Evolutionary conservation across 805 yeast genomes (phyloP).

Genomic region (Ogataea saltuana): DNA sequence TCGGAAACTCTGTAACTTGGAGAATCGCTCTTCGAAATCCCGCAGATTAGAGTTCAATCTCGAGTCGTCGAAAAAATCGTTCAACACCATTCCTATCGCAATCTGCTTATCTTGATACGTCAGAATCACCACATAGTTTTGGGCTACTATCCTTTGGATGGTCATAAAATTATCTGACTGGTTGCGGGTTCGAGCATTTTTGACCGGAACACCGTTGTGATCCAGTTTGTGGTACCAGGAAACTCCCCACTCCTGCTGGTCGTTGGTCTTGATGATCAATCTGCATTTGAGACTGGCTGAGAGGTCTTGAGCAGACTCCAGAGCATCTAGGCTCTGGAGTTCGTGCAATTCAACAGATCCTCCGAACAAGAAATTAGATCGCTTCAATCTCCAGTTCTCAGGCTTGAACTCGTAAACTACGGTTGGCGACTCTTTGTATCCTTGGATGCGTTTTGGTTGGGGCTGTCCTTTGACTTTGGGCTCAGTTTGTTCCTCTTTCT

Average conservation of each 20-base stretch:
- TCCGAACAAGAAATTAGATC: constrained; percentile 21
- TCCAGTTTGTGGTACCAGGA: constrained; percentile 14
- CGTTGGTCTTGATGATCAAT: constrained; percentile 16
- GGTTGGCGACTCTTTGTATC: constrained; percentile 15
- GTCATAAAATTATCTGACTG: constrained; percentile 24
- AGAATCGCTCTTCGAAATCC: constrained; percentile 22
- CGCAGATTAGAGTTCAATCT: constrained; percentile 20
- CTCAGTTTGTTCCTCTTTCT: neutral
- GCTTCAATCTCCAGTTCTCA: constrained; percentile 19
- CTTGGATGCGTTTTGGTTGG: neutral
- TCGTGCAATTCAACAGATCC: constrained; percentile 29
- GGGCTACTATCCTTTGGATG: constrained; percentile 23
- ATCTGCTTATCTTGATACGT: constrained; percentile 14
- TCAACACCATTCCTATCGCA: constrained; percentile 31
- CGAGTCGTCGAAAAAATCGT: constrained; percentile 30
- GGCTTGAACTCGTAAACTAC: constrained; percentile 21
- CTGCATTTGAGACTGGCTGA: constrained; percentile 20
- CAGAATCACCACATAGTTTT: constrained; percentile 27
- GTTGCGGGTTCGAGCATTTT: constrained; percentile 5
- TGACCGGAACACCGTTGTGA: constrained; percentile 16
- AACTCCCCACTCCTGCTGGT: constrained; percentile 19
- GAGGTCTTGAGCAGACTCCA: constrained; percentile 20
- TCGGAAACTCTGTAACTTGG: constrained; percentile 18
- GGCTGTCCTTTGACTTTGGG: neutral
- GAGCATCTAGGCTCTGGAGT: constrained; percentile 19